Conservation (phyloP, 257 asterid species). For the Solanum lycopersicoides region DNA sequence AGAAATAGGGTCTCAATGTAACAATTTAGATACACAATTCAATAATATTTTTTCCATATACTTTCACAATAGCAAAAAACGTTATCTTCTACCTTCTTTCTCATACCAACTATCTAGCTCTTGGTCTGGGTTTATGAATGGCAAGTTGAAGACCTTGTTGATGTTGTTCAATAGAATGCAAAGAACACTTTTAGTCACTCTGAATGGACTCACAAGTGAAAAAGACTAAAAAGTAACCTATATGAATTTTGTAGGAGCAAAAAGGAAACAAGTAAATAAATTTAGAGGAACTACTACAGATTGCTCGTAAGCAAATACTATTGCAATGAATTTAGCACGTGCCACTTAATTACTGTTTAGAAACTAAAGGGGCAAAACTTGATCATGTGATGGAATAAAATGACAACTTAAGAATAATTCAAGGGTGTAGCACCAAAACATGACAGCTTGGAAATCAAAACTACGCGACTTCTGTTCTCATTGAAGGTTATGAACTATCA, state of each 20-base stretch:
- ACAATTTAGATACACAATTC: too few species aligned
- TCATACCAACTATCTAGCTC: neutral
- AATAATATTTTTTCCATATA: too few species aligned
- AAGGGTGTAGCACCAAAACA: neutral
- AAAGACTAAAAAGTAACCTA: neutral
- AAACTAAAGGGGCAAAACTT: neutral
- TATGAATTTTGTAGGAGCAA: neutral
- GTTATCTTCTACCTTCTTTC: neutral
- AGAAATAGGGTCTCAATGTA: too few species aligned
- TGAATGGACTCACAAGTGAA: neutral
- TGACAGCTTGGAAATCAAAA: neutral
- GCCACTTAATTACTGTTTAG: neutral
- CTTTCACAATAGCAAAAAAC: neutral
- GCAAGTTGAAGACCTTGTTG: neutral
- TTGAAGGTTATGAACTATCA: neutral
- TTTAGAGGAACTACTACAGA: neutral
- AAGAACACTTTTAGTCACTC: neutral
- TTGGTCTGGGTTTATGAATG: neutral
- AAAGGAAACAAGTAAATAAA: neutral
- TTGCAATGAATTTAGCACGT: neutral
- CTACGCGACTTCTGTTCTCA: neutral
- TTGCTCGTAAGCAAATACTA: neutral
- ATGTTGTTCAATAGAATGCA: neutral
- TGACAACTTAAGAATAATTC: neutral
- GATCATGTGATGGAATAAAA: neutral